Base-by-base conservation (phyloP, 1,139 yeast genomes). In the Zhuliangozyma parablackwelliae region DNA sequence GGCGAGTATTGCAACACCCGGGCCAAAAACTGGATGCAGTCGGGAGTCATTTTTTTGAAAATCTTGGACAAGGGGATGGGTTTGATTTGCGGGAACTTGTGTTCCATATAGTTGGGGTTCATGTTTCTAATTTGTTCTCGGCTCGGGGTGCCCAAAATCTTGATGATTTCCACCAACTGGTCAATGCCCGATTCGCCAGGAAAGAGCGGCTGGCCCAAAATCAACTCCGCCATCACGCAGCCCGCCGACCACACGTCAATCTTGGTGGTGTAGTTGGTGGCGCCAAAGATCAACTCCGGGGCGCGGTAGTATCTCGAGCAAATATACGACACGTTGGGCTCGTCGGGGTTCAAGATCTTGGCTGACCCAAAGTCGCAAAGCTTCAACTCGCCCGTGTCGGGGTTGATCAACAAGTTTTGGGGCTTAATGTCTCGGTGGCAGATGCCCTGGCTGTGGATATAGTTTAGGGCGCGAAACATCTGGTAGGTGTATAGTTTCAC, bases 311-410 rank as follows among this genome's bases (percentile, higher is more conserved):
- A 92, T 53, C 98, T 76, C 23, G 97, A 90, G 62, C 98, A 92
- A 41, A 92, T 92, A 62, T 92, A 92, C 10, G 96, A 84, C 26
- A 92, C 98, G 57, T 90, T 90, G 31, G 96, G 96, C 61, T 92
- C 98, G 11, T 76, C 73, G 7, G 96, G 94, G 35, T 84, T 86
- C 43, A 92, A 73, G 40, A 86, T 83, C 61, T 92, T 92, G 25
- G 98, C 98, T n/a, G 94, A 81, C n/a, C 98, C 98, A 61, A 92
- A 92, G 64, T 92, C 98, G 63, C 98, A 92, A 35, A 92, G 76
- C 63, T 92, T 92, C 48, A 94, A 74, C 40, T 84, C 78, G 10
- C 95, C 95, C 8, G 82, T 74, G 33, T 78, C 74, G 21, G 97
- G 96, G 59, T 92, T 92, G 45, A 92, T 84, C 53, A 92, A 71